Conservation (phyloP, 2,329 filamentous ascomycete species). For the Fusarium ramigenum region DNA sequence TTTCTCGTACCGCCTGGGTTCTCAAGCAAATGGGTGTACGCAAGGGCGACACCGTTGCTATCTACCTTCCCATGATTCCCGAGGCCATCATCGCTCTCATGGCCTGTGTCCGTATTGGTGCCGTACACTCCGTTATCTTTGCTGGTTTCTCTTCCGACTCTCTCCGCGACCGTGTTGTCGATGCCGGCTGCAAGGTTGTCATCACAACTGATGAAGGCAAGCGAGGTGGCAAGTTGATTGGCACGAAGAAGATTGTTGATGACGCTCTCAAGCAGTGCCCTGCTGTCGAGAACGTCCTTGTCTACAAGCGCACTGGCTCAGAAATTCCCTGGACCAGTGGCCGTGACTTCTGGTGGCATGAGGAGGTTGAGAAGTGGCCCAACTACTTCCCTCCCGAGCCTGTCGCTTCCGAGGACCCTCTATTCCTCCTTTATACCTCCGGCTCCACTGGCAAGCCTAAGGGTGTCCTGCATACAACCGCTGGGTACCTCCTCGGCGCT, state of each 20-base stretch:
- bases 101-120: slow-evolving; percentile 90
- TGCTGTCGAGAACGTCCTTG: slow-evolving; percentile 83
- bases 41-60: slow-evolving; percentile 96
- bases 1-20: slow-evolving; percentile 86
- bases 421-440: slow-evolving; percentile 98
- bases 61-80: slow-evolving; percentile 99
- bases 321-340: slow-evolving; percentile 91
- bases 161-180: slow-evolving; percentile 91
- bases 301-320: slow-evolving; percentile 94
- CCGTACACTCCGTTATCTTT: slow-evolving; percentile 96
- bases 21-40: slow-evolving; percentile 95
- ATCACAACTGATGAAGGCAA: slow-evolving; percentile 98
- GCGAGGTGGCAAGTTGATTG: slow-evolving; percentile 95
- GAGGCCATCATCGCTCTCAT: slow-evolving; percentile 92
- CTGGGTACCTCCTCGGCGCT: slow-evolving; percentile 91
- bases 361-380: slow-evolving; percentile 97
- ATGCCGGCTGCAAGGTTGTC: slow-evolving; percentile 90
- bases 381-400: slow-evolving; percentile 88
- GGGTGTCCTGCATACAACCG: slow-evolving; percentile 98
- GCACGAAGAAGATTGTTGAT: slow-evolving; percentile 99
- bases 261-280: slow-evolving; percentile 97
- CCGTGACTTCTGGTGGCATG: slow-evolving; percentile 97
- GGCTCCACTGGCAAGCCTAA: slow-evolving; percentile 99
- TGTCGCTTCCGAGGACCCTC: slow-evolving; percentile 92
- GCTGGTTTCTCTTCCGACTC: slow-evolving; percentile 98